A percentile compares a stretch with the other conserved stretches of the same genome.
phyloP scores from a whole-genome alignment of 805 yeast genomes.

The Kregervanrija pseudodelftensis region DNA sequence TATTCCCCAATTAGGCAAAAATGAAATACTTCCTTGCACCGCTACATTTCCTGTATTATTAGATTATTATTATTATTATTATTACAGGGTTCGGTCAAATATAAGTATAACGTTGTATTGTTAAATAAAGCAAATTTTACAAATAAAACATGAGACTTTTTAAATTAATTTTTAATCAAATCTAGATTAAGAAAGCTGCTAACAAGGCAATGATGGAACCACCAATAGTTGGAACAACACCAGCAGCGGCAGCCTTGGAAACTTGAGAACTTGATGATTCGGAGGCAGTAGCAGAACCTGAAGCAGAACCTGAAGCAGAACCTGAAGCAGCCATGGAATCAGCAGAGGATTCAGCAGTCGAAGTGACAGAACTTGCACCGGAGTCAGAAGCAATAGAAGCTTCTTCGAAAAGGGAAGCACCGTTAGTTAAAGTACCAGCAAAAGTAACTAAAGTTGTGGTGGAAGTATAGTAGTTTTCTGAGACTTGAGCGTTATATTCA shows the following conservation, averaged over 20 bases:
- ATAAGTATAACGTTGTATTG: too few species aligned
- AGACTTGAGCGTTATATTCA: constrained; percentile 19
- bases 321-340: constrained; percentile 9
- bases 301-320: neutral
- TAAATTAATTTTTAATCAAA: neutral
- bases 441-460: constrained; percentile 25
- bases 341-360: constrained; percentile 10
- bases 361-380: constrained; percentile 6
- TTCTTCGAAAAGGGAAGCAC: constrained; percentile 5
- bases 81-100: too few species aligned
- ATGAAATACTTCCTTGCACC: too few species aligned
- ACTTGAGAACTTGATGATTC: neutral
- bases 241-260: neutral
- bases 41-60: too few species aligned
- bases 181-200: neutral
- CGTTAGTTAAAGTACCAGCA: constrained; percentile 12
- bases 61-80: too few species aligned
- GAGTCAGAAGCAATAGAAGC: constrained; percentile 7
- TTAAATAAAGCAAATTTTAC: too few species aligned
- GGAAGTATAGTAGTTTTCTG: constrained; percentile 24
- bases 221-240: constrained; percentile 1
- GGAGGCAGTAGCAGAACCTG: neutral
- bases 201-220: constrained; percentile 1
- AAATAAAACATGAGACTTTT: too few species aligned
- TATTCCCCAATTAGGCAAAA: too few species aligned